A percentile compares a stretch with the other conserved stretches of the same genome.
Conservation (phyloP, 768 basidiomycete species). For the Megacollybia marginata region DNA sequence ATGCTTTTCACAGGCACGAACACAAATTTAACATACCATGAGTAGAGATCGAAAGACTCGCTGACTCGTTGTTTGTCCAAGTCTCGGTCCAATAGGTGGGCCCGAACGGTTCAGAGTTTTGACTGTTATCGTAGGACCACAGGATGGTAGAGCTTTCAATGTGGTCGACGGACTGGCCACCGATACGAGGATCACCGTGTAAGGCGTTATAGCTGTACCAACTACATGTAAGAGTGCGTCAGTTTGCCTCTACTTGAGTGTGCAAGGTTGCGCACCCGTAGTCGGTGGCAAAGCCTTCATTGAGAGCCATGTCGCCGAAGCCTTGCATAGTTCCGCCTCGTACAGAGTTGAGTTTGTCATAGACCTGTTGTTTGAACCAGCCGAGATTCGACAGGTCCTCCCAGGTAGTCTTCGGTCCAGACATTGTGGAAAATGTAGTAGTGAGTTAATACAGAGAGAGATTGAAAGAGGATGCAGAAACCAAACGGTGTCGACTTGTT, state of each 20-base stretch:
- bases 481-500: no score
- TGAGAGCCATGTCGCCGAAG: neutral
- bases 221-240: neutral
- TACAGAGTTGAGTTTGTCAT: neutral
- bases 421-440: neutral
- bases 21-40: neutral
- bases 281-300: neutral
- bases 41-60: neutral
- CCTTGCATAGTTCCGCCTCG: constrained; percentile 1
- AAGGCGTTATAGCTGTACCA: neutral
- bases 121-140: constrained; percentile 1
- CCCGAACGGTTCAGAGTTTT: neutral
- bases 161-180: neutral
- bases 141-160: neutral
- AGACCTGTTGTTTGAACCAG: constrained; percentile 1
- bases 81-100: neutral
- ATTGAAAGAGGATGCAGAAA: no score
- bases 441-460: neutral
- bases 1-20: neutral
- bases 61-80: neutral
- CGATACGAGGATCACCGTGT: neutral
- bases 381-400: neutral
- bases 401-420: neutral
- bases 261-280: neutral
- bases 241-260: neutral